Evolutionary conservation across 371 early-diverging fungal species (phyloP).

Genomic region (Fennellomyces sp.): DNA sequence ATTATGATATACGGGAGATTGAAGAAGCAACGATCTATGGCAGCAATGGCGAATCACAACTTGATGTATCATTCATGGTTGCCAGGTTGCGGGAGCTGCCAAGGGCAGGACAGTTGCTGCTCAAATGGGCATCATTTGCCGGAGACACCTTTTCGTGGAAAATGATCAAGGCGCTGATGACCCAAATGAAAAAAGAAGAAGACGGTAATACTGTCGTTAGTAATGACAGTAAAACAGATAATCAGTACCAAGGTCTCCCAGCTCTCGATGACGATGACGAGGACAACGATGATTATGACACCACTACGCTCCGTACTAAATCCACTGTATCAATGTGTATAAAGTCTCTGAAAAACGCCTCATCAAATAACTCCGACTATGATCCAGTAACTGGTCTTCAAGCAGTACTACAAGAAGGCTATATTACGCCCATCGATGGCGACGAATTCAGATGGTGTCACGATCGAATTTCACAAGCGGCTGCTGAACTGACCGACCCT

Average conservation of each 20-base stretch:
- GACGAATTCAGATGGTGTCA: conserved; percentile 50
- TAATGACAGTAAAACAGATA: too few species aligned
- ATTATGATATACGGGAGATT: conserved; percentile 36
- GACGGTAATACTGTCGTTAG: too few species aligned
- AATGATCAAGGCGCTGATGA: conserved; percentile 43
- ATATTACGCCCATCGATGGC: conserved; percentile 35
- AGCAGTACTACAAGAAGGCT: conserved; percentile 46
- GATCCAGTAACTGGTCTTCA: conserved; percentile 45
- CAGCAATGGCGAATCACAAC: conserved; percentile 23
- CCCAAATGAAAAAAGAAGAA: too few species aligned
- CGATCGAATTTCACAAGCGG: conserved; percentile 48
- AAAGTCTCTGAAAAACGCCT: too few species aligned
- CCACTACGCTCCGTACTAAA: too few species aligned
- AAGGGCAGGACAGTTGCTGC: conserved; percentile 33
- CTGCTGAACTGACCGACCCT: conserved; percentile 36
- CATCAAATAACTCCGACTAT: neutral
- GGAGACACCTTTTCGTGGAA: conserved; percentile 50
- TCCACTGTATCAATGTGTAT: too few species aligned
- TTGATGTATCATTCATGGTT: conserved; percentile 38
- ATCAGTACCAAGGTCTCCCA: too few species aligned
- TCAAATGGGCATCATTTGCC: conserved; percentile 47
- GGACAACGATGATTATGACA: too few species aligned
- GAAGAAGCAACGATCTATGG: conserved; percentile 17
- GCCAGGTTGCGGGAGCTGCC: conserved; percentile 38
- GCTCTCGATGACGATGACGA: too few species aligned